Evolutionary conservation across 2,329 filamentous ascomycete genomes (phyloP), one percentile per base, ranked within the genome.

Genomic region (Penicillium sp.): DNA sequence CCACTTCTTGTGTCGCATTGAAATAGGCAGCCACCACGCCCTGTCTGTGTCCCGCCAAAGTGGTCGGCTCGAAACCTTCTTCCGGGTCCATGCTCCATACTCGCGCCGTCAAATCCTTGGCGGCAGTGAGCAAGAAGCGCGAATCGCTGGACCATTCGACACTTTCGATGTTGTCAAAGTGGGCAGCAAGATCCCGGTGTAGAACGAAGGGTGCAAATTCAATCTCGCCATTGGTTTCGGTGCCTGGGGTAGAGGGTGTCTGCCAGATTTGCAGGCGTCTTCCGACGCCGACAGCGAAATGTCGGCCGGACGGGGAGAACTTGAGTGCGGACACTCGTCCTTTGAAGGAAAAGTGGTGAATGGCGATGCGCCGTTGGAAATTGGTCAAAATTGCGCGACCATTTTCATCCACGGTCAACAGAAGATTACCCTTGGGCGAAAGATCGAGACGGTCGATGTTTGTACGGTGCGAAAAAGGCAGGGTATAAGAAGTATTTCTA

Each of bases 91-190:
- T 79, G 73, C 93, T 97, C 93, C 93, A 99, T 86, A 99, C 90
- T 71, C 93, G 86, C 40, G 91, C 89, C 0, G 93, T 97, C 75
- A 97, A 77, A 71, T 99, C 94, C 73, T 92, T 97, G 19, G 92
- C 93, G 3, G 93, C 85, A 61, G 89, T 96, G 54, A 99, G 82
- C 74, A 99, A 93, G 80, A 99, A 99, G 27, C 94, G 84, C 13
- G 93, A 97, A 77, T 99, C 95, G 74, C 86, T 89, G 9, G 94
- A 97, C 94, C 95, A 99, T 72, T 96, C 89, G 55, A 99, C 89
- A 73, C 88, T 88, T 62, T 87, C 86, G 13, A 97, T 89, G 17
- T 84, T 84, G 73, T 97, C 94, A 68, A 94, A 96, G 74, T 99
- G 94, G 0, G 90, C 91, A 1, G 87, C 87, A 67, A 96, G 91